Evolutionary conservation across 768 basidiomycete species (phyloP), one percentile per base, ranked within the genome.

Genomic region (Lactarius sp.): DNA sequence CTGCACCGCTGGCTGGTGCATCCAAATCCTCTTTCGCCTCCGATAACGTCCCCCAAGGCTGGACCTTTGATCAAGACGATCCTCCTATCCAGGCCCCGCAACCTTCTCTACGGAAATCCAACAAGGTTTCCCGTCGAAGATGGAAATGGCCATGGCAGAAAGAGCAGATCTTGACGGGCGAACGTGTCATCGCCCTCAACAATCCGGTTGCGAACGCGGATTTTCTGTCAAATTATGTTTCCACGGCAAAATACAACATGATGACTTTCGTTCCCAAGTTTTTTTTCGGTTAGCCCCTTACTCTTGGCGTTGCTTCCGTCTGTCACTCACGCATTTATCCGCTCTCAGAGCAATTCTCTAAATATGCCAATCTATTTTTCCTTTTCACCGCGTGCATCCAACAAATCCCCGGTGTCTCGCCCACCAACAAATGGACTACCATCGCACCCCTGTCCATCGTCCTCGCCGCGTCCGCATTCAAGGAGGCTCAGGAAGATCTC

Each of bases 361-460:
- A 97, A 84, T 98, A 98, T 73, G 96, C 97, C 69, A 98, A 99
- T 73, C 57, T 98, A 65, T 99, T 99, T 81, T 99, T 99, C 81
- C 80, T 99, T 62, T 98, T 99, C 79, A 98, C 96, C 36, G 93
- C 93, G 20, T 87, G 83, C 75, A 98, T 98, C 54, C 96, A 98
- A 71, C 97, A 99, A 77, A 94, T 99, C 68, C 97, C 97, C 16
- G 92, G 86, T 69, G 95, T 99, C 7, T 99, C 97, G 1, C 97
- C 97, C 16, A 98, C 96, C 3, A 94, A 97, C 71, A 80, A 77
- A 62, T 99, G 91, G 74, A 99, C 97, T 2, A 99, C 97, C 8
- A 95, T 99, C 73, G 90, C 79, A 0, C 97, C 97, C 16, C 84
- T 99, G 50, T 85, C 81, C 3, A 81, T 91, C 39, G 97, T 98